These are phyloP conservation scores for Ascoidea rubescens DNA, from an alignment of 805 yeast species.

Conservation along the genomic window DNA sequence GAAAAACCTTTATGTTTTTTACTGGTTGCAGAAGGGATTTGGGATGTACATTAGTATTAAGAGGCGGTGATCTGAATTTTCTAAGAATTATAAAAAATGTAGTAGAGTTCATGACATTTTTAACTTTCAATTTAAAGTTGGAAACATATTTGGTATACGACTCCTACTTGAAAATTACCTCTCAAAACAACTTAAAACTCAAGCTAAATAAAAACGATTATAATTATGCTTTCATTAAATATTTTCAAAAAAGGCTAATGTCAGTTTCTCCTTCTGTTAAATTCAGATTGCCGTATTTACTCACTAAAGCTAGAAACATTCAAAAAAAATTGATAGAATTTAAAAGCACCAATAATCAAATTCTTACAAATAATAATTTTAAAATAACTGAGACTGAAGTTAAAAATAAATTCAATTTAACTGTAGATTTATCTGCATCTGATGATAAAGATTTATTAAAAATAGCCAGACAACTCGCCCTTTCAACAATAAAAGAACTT, in stretches of 20 bases:
- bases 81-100: constrained; percentile 63
- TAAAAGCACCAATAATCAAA: constrained; percentile 9
- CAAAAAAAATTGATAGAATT: constrained; percentile 23
- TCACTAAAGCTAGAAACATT: constrained; percentile 38
- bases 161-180: constrained; percentile 5
- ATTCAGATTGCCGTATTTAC: constrained; percentile 54
- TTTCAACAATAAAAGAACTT: constrained; percentile 18
- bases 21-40: constrained; percentile 59
- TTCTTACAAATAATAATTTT: constrained; percentile 4
- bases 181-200: constrained; percentile 5
- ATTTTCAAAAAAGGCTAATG: constrained; percentile 36
- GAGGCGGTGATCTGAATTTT: constrained; percentile 59
- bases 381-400: constrained; percentile 12
- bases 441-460: constrained; percentile 18
- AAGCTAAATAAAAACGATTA: constrained; percentile 7
- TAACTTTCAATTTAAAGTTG: constrained; percentile 61
- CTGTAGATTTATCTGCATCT: constrained; percentile 1
- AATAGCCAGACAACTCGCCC: constrained; percentile 19
- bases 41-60: constrained; percentile 77
- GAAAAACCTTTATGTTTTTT: constrained; percentile 66
- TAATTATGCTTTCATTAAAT: constrained; percentile 23
- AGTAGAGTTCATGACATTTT: constrained; percentile 67
- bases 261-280: constrained; percentile 80
- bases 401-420: constrained; percentile 17
- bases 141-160: constrained; percentile 46